phyloP scores from a whole-genome alignment of 192 early-diverging fungal species.

The Coemansia sp. region DNA sequence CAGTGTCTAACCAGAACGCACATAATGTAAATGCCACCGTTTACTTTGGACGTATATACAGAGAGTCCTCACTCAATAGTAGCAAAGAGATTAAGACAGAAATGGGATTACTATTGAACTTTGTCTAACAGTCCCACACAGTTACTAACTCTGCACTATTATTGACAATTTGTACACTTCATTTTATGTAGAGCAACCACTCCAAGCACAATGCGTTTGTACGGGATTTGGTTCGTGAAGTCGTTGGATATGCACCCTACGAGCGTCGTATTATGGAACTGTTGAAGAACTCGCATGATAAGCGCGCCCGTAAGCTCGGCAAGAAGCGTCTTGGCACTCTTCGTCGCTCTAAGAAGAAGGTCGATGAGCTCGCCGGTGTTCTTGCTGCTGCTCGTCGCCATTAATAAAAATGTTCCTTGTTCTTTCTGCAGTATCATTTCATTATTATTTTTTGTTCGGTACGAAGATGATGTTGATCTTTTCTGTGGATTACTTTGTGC shows the following conservation, averaged over 20 bases:
- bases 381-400: conserved; percentile 90
- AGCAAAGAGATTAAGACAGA: too few species aligned
- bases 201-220: conserved; percentile 88
- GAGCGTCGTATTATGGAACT: conserved; percentile 99
- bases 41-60: too few species aligned
- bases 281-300: conserved; percentile 99
- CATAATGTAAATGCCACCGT: too few species aligned
- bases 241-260: conserved; percentile 96
- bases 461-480: conserved; percentile 5
- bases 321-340: conserved; percentile 98
- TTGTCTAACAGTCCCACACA: too few species aligned
- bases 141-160: conserved; percentile 1
- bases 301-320: conserved; percentile 98
- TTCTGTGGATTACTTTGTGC: background rate
- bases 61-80: too few species aligned
- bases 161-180: background rate
- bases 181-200: conserved; percentile 51
- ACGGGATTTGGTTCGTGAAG: conserved; percentile 92
- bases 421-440: conserved; percentile 3
- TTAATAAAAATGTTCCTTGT: conserved; percentile 16
- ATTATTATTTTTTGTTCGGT: background rate
- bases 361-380: conserved; percentile 93
- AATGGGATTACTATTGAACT: too few species aligned
- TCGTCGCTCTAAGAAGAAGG: conserved; percentile 96
- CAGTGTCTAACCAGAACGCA: too few species aligned